Base-by-base conservation (phyloP, 1,284 basidiomycete species). In the Kwoniella shivajii region DNA sequence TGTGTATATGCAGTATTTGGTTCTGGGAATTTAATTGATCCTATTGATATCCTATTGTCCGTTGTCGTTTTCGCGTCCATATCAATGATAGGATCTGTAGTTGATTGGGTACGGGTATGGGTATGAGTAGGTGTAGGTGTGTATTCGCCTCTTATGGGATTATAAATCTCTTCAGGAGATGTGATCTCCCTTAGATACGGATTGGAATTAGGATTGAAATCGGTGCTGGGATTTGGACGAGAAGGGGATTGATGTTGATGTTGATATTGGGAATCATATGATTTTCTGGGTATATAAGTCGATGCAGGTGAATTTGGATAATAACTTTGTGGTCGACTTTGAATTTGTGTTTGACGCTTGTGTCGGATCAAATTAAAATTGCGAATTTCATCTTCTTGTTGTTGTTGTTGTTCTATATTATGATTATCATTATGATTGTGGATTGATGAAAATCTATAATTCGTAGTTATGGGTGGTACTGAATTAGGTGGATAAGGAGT, bases 1-100 rank as follows among this genome's bases (percentile, higher is more conserved):
- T 18, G 11, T 18, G 45, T 47, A 36, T 36, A 47, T 16, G 45
- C 20, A 14, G 45, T 18, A 34, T 51, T 30, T 7, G 39, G 50
- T 43, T 51, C n/a, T 27, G 50, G 50, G 13, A 51, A 43, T 33
- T 33, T 20, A 13, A 51, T 43, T 11, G 50, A 51, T 24, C 50
- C 39, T 30, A 51, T 51, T n/a, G 50, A 42, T n/a, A n/a, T n/a
- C n/a, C n/a, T n/a, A n/a, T n/a, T n/a, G n/a, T n/a, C n/a, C n/a
- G n/a, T n/a, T n/a, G n/a, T n/a, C n/a, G n/a, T n/a, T n/a, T n/a
- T n/a, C n/a, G n/a, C n/a, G 24, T 43, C 31, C 27, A 31, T 3
- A 13, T 31, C 14, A 26, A 9, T 7, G 30, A 30, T 18, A 22
- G 31, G 37, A 29, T 31, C 7, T 47, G 18, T 26, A 34, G 31